Evolutionary conservation across 352 stramenopile species (phyloP).

Genomic region (Phytophthora cryptogea): DNA sequence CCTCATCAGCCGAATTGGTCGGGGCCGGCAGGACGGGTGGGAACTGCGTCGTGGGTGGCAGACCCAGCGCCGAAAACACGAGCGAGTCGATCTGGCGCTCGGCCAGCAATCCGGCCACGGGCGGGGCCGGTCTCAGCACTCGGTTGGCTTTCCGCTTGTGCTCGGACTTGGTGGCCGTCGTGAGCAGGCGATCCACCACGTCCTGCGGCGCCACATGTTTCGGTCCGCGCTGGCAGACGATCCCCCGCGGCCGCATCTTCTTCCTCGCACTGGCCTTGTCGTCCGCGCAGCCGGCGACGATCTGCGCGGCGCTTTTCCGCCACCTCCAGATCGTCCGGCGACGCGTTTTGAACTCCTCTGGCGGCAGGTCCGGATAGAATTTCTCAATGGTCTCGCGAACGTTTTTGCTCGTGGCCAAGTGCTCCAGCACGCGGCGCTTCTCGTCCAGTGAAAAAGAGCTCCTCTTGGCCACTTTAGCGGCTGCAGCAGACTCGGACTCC

Average conservation of each 20-base stretch:
- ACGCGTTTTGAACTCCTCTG: slow-evolving; percentile 24
- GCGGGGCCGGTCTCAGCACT: slow-evolving; percentile 19
- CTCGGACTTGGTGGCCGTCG: slow-evolving; percentile 24
- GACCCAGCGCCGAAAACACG: slow-evolving; percentile 28
- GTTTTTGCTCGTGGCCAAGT: slow-evolving; percentile 20
- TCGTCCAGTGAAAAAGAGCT: slow-evolving; percentile 27
- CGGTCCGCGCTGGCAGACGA: slow-evolving; percentile 25
- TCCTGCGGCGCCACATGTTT: slow-evolving; percentile 26
- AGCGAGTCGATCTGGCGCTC: slow-evolving; percentile 25
- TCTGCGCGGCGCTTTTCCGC: slow-evolving; percentile 27
- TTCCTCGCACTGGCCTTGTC: slow-evolving; percentile 36
- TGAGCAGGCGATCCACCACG: slow-evolving; percentile 25
- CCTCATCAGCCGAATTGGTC: not conserved
- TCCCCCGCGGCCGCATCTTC: slow-evolving; percentile 34
- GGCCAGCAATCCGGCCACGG: not conserved
- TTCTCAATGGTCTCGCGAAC: slow-evolving; percentile 22
- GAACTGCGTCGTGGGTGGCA: slow-evolving; percentile 29
- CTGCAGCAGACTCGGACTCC: not conserved
- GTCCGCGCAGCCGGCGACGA: slow-evolving; percentile 27
- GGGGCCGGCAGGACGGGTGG: slow-evolving; percentile 5
- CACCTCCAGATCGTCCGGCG: slow-evolving; percentile 26
- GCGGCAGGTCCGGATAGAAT: slow-evolving; percentile 25
- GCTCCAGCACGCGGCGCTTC: slow-evolving; percentile 31
- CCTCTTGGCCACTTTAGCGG: slow-evolving; percentile 6
- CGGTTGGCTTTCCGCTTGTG: slow-evolving; percentile 17